A percentile compares a stretch with the other conserved stretches of the same genome.
These are phyloP conservation scores for Talaromyces sp. DNA, from an alignment of 2,329 filamentous ascomycete species.

Conservation along the genomic window DNA sequence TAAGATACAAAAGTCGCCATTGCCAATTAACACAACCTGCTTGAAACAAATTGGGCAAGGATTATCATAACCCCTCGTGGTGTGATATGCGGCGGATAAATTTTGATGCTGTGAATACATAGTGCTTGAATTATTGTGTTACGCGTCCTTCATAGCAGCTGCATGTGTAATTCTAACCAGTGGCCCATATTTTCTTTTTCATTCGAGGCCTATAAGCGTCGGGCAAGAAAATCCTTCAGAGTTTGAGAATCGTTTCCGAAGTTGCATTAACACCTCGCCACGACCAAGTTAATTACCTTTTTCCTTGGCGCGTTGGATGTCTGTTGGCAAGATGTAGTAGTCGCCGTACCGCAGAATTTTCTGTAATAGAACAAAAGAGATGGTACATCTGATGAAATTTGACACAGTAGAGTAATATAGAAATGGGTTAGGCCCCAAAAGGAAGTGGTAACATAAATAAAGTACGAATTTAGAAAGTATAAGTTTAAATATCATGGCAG, in stretches of 20 bases:
- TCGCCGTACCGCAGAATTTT: neutral
- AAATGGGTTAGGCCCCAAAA: neutral
- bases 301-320: neutral
- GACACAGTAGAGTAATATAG: neutral
- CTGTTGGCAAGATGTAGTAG: neutral
- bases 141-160: too few species aligned
- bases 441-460: neutral
- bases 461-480: neutral
- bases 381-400: neutral
- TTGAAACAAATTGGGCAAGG: too few species aligned
- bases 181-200: too few species aligned
- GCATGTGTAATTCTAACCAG: too few species aligned
- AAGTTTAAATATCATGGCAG: neutral
- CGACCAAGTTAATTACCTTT: neutral
- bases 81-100: too few species aligned
- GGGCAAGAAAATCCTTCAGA: neutral
- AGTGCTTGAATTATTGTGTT: too few species aligned
- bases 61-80: too few species aligned
- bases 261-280: neutral
- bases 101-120: too few species aligned
- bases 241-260: neutral
- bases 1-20: too few species aligned
- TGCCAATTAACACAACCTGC: too few species aligned
- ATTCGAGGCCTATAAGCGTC: neutral
- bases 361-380: neutral